Evolutionary conservation across 2,329 filamentous ascomycete genomes (phyloP).

Genomic region (Drechmeria coniospora): DNA sequence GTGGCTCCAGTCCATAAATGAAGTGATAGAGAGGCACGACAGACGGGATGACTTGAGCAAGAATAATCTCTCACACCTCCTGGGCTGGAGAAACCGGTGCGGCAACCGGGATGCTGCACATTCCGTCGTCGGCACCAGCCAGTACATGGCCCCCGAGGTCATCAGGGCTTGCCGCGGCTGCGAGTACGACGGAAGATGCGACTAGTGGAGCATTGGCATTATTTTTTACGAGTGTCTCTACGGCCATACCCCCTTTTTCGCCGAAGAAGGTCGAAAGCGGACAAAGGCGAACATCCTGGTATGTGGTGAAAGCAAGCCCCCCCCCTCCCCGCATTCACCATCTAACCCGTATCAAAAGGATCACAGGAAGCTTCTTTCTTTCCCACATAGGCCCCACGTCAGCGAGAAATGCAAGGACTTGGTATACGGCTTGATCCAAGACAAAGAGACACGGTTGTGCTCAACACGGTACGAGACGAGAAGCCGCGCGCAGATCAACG

Average conservation of each 20-base stretch:
- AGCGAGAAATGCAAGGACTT: slow-evolving; percentile 63
- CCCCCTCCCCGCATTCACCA: too few species aligned
- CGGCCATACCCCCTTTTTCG: slow-evolving; percentile 78
- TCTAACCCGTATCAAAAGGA: slow-evolving; percentile 29
- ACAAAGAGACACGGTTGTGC: slow-evolving; percentile 62
- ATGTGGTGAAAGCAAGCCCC: slow-evolving; percentile 15
- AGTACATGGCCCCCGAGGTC: slow-evolving; percentile 98
- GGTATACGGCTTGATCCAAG: slow-evolving; percentile 54
- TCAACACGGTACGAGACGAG: slow-evolving; percentile 58
- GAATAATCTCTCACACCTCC: slow-evolving; percentile 24
- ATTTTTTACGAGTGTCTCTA: slow-evolving; percentile 93
- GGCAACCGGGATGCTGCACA: slow-evolving; percentile 59
- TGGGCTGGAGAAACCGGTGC: slow-evolving; percentile 55
- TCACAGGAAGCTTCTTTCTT: slow-evolving; percentile 53
- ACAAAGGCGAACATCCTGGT: slow-evolving; percentile 80
- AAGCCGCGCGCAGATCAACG: slow-evolving; percentile 25
- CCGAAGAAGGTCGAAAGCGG: slow-evolving; percentile 58
- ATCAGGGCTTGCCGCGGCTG: slow-evolving; percentile 28
- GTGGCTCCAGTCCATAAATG: slow-evolving; percentile 15
- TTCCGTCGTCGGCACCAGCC: slow-evolving; percentile 86
- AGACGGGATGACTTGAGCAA: slow-evolving; percentile 13
- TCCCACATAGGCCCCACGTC: slow-evolving; percentile 51
- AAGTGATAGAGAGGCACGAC: slow-evolving; percentile 16
- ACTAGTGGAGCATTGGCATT: slow-evolving; percentile 93
- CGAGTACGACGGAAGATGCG: slow-evolving; percentile 78